phyloP scores from a whole-genome alignment of 2,329 filamentous ascomycete genomes.

The Beauveria medogensis region DNA sequence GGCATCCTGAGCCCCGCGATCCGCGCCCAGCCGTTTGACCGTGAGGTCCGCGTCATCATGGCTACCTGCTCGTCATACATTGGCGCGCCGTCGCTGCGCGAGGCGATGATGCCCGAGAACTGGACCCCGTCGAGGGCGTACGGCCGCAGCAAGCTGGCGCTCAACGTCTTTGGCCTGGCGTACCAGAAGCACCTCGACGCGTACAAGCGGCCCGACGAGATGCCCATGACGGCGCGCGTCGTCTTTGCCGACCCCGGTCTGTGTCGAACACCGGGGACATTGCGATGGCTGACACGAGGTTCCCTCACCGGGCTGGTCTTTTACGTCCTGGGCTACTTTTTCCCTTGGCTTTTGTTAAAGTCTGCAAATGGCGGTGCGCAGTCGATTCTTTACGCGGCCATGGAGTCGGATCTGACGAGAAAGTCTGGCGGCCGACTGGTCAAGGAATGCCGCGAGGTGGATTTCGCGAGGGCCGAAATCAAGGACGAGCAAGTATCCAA shows the following conservation, averaged over 20 bases:
- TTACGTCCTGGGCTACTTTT: conserved; percentile 69
- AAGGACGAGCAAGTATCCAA: conserved; percentile 73
- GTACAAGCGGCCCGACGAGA: conserved; percentile 74
- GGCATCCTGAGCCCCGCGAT: conserved; percentile 86
- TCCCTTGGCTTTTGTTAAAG: conserved; percentile 86
- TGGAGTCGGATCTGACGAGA: conserved; percentile 65
- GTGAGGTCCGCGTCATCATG: conserved; percentile 84
- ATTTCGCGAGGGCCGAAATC: conserved; percentile 64
- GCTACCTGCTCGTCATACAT: conserved; percentile 86
- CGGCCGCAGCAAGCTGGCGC: conserved; percentile 63
- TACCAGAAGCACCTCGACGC: conserved; percentile 87
- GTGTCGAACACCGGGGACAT: conserved; percentile 76
- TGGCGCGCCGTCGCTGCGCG: conserved; percentile 58
- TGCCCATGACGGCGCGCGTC: conserved; percentile 75
- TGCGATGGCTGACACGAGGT: conserved; percentile 79
- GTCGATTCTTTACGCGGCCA: conserved; percentile 74
- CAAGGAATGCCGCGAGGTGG: conserved; percentile 80
- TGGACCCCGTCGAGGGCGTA: conserved; percentile 53
- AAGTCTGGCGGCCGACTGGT: conserved; percentile 59
- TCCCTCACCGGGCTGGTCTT: conserved; percentile 69
- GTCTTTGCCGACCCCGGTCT: conserved; percentile 82
- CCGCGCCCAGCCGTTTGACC: conserved; percentile 82
- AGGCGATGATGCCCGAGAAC: conserved; percentile 37
- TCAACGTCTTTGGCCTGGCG: conserved; percentile 81
- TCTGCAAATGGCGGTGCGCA: conserved; percentile 77